A percentile compares a stretch with the other conserved stretches of the same genome.
These are phyloP conservation scores for Dactylorhiza incarnata DNA, from an alignment of 106 monocot genomes.

Conservation along the genomic window DNA sequence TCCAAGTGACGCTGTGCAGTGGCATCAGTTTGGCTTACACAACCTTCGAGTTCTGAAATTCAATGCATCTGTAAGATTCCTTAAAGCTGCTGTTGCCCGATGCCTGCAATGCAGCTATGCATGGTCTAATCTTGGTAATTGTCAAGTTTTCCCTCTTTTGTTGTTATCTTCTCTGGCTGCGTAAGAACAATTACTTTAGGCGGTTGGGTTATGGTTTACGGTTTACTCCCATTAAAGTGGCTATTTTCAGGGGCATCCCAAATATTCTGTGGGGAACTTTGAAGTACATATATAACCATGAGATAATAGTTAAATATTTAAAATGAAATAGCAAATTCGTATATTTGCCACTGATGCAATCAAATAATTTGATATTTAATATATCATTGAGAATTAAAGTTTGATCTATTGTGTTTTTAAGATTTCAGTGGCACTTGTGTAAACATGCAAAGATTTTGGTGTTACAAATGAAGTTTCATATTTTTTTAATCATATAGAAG, in stretches of 20 bases:
- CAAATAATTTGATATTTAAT: too few species aligned
- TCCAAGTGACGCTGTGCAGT: conserved; percentile 85
- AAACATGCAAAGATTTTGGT: too few species aligned
- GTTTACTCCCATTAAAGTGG: not conserved
- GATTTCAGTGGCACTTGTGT: too few species aligned
- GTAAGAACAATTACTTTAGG: not conserved
- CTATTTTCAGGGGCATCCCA: not conserved
- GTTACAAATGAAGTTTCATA: too few species aligned
- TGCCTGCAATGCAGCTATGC: conserved; percentile 64
- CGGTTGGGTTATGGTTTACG: not conserved
- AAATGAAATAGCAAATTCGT: too few species aligned
- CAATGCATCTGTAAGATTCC: conserved; percentile 55
- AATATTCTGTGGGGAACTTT: not conserved
- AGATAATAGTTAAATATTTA: too few species aligned
- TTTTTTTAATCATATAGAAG: not conserved
- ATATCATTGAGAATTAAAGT: too few species aligned
- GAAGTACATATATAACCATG: not conserved
- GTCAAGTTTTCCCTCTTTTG: not conserved
- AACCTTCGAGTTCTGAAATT: conserved; percentile 71
- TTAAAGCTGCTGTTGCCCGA: conserved; percentile 75
- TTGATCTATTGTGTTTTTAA: too few species aligned
- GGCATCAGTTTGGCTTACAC: conserved; percentile 97
- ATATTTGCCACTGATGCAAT: too few species aligned
- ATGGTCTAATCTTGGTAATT: conserved; percentile 95
- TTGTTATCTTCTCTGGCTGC: not conserved